A percentile compares a stretch with the other conserved stretches of the same genome.
These are phyloP conservation scores for Diaporthe velutina DNA, from an alignment of 2,329 filamentous ascomycete genomes.

Conservation along the genomic window DNA sequence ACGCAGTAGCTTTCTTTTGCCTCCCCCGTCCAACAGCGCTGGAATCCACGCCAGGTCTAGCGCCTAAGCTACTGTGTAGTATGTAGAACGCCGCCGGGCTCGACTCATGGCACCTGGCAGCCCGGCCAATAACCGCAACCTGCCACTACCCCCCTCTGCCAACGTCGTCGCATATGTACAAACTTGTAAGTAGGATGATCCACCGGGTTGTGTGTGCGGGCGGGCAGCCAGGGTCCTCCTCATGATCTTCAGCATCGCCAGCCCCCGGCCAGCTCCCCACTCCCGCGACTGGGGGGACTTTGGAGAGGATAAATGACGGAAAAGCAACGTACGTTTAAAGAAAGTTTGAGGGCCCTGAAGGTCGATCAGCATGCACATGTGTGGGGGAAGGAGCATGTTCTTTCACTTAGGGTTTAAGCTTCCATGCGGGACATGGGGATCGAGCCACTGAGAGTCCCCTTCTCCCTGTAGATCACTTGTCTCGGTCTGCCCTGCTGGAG, in stretches of 20 bases:
- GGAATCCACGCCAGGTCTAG: slow-evolving; percentile 22
- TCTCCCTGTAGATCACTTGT: slow-evolving; percentile 10
- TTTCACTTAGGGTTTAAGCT: slow-evolving; percentile 5
- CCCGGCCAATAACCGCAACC: neutral
- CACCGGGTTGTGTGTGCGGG: neutral
- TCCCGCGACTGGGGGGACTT: neutral
- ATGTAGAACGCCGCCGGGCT: neutral
- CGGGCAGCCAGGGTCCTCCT: neutral
- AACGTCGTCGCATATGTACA: neutral
- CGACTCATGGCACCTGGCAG: slow-evolving; percentile 1
- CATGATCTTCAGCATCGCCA: neutral
- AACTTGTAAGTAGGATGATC: neutral
- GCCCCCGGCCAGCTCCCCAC: too few species aligned
- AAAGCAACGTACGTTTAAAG: neutral
- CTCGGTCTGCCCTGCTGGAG: neutral
- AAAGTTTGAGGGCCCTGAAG: neutral
- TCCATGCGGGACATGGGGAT: slow-evolving; percentile 13
- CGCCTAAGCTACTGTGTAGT: slow-evolving; percentile 9
- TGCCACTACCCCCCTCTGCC: neutral
- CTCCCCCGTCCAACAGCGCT: neutral
- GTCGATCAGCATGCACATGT: slow-evolving; percentile 22
- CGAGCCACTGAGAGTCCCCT: neutral
- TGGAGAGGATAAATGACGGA: neutral
- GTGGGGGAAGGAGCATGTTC: neutral
- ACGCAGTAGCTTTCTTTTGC: neutral